Evolutionary conservation across 2,329 filamentous ascomycete species (phyloP).

Genomic region (Knufia petricola): DNA sequence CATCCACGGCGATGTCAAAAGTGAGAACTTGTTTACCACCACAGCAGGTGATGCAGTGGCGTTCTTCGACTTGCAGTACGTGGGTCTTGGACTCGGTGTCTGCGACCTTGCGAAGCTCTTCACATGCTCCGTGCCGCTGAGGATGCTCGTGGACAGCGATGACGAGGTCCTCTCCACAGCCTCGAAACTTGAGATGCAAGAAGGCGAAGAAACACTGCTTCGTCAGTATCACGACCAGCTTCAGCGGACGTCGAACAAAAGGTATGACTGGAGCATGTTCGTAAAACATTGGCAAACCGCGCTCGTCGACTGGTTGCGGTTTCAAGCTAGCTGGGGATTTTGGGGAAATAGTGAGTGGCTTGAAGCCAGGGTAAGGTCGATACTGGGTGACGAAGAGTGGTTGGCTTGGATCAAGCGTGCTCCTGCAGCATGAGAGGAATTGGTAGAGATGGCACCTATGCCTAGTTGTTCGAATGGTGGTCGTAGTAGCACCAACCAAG

Average conservation of each 20-base stretch:
- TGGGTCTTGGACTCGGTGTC: constrained; percentile 53
- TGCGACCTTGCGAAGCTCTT: constrained; percentile 60
- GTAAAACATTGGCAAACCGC: constrained; percentile 56
- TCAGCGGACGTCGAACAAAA: constrained; percentile 19
- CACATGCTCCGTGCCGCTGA: constrained; percentile 53
- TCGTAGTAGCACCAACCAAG: too few species aligned
- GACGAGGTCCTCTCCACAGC: constrained; percentile 25
- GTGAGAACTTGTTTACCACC: constrained; percentile 56
- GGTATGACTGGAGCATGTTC: constrained; percentile 48
- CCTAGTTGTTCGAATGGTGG: too few species aligned
- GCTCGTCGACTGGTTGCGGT: constrained; percentile 57
- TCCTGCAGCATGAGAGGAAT: too few species aligned
- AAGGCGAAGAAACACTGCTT: constrained; percentile 44
- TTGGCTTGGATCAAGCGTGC: constrained; percentile 37
- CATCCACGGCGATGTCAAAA: constrained; percentile 62
- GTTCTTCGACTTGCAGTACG: constrained; percentile 63
- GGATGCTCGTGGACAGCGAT: constrained; percentile 38
- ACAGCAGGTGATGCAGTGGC: constrained; percentile 42
- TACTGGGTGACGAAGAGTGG: constrained; percentile 40
- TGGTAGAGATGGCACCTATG: too few species aligned
- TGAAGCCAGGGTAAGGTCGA: constrained; percentile 44
- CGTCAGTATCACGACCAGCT: constrained; percentile 36
- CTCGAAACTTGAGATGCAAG: constrained; percentile 38
- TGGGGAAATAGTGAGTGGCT: constrained; percentile 54
- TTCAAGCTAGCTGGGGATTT: constrained; percentile 53